phyloP scores from a whole-genome alignment of 1,139 yeast genomes.

The Starmera stellimalicola region DNA sequence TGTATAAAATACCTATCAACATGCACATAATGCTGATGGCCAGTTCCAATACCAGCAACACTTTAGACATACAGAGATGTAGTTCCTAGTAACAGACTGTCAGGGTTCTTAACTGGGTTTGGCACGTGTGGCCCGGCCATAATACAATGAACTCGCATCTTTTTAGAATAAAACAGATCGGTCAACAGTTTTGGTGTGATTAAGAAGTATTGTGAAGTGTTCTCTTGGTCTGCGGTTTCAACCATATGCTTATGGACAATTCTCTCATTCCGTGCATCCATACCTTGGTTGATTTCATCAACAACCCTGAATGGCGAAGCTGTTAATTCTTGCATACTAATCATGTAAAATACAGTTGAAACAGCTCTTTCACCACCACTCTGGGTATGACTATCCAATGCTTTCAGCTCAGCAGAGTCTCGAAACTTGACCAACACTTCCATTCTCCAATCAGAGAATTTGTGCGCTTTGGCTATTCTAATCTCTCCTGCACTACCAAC shows the following conservation, averaged over 20 bases:
- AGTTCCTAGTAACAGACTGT: constrained; percentile 25
- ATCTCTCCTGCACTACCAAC: constrained; percentile 88
- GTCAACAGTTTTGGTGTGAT: constrained; percentile 89
- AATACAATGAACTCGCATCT: constrained; percentile 84
- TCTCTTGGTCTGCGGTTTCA: constrained; percentile 67
- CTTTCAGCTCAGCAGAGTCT: constrained; percentile 57
- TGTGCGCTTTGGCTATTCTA: constrained; percentile 38
- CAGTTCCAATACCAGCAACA: constrained; percentile 2
- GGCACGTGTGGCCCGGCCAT: constrained; percentile 53
- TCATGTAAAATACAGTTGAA: constrained; percentile 81
- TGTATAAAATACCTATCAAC: constrained; percentile 14
- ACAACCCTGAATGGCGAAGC: constrained; percentile 90
- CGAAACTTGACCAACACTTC: constrained; percentile 83
- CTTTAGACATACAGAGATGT: constrained; percentile 19
- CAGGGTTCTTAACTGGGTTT: constrained; percentile 21
- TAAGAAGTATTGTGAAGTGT: constrained; percentile 68
- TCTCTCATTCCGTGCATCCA: constrained; percentile 92
- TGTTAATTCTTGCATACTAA: constrained; percentile 87
- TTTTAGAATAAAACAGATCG: constrained; percentile 65
- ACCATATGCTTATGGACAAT: constrained; percentile 83
- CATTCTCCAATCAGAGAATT: constrained; percentile 71
- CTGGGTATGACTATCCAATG: constrained; percentile 77
- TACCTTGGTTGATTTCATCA: constrained; percentile 97
- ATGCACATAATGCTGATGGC: neutral
- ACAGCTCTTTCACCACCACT: constrained; percentile 98